Base-by-base conservation (phyloP, 192 early-diverging fungal genomes). In the Coemansia sp. region DNA sequence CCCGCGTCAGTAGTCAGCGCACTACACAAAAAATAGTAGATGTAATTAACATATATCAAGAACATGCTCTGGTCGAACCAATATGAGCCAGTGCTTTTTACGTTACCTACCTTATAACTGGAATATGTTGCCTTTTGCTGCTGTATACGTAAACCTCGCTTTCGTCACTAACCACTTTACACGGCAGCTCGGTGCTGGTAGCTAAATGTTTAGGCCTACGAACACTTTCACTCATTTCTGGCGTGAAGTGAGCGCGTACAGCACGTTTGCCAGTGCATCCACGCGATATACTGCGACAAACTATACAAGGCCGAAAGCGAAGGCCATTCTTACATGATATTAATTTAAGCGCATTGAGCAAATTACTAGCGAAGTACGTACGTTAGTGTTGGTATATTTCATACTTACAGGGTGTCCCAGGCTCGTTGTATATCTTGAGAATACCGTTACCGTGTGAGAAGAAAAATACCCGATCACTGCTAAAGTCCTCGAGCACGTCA, bases 371-470 rank as follows among this genome's bases (percentile, higher is more conserved):
- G 17, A 9, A 37, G n/a, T 36, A n/a, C 19, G 7, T 35, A 4
- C 3, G 24, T 17, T 5, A 7, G 35, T 41, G 7, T 59, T 59
- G 13, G 33, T 31, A 3, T 4, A 29, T 14, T 51, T 4, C n/a
- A 36, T 45, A 63, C 76, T 51, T 78, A 78, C 76, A 40, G 46
- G 69, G 42, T 2, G 63, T 57, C 11, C 42, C 67, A 13, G 77
- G 68, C 16, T 64, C 62, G 21, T 36, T 68, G 68, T 73, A 65
- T 19, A 79, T 51, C 46, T 63, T 68, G 27, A 74, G 35, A 34
- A 79, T 72, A 50, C 66, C 59, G 37, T 74, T 80, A 33, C 73
- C 73, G 27, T 80, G 78, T 2, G 69, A 67, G 29, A 74, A 80
- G 37, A 68, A 80, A 50, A 71, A 75, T 14, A 66, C 57, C 3